Evolutionary conservation across 305 asterid species (phyloP).

Genomic region (Vinca major): DNA sequence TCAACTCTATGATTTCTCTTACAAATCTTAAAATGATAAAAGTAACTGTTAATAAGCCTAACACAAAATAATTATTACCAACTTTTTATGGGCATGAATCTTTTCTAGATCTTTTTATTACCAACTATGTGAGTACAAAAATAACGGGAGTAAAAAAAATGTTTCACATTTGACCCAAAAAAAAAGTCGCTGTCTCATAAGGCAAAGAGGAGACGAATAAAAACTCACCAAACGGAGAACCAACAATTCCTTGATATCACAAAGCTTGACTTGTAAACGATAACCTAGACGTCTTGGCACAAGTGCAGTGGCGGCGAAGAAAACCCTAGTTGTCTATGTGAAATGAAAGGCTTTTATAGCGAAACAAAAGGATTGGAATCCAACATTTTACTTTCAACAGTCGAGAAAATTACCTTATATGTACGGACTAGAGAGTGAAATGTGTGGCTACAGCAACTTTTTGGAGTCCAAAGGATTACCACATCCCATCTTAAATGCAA

Average conservation of each 20-base stretch:
- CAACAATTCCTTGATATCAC: not conserved
- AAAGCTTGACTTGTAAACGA: not conserved
- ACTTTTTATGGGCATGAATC: not conserved
- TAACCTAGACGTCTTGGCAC: not conserved
- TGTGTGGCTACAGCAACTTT: not conserved
- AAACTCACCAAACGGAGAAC: not conserved
- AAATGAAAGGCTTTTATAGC: not conserved
- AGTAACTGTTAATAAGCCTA: not conserved
- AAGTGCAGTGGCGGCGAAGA: not conserved
- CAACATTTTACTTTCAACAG: not conserved
- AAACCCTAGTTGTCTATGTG: constrained; percentile 1
- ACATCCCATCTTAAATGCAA: not conserved
- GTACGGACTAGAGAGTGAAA: not conserved
- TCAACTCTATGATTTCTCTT: not conserved
- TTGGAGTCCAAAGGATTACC: not conserved
- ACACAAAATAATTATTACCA: not conserved
- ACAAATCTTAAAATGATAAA: not conserved
- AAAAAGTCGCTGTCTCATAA: not conserved
- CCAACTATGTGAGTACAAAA: not conserved
- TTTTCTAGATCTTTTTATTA: not conserved
- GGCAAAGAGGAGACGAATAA: not conserved
- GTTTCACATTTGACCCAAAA: not conserved
- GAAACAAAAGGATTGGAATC: not conserved
- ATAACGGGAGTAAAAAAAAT: not conserved
- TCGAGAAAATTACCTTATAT: not conserved